Conservation (phyloP, 257 asterid genomes). For the Eucommia ulmoides region DNA sequence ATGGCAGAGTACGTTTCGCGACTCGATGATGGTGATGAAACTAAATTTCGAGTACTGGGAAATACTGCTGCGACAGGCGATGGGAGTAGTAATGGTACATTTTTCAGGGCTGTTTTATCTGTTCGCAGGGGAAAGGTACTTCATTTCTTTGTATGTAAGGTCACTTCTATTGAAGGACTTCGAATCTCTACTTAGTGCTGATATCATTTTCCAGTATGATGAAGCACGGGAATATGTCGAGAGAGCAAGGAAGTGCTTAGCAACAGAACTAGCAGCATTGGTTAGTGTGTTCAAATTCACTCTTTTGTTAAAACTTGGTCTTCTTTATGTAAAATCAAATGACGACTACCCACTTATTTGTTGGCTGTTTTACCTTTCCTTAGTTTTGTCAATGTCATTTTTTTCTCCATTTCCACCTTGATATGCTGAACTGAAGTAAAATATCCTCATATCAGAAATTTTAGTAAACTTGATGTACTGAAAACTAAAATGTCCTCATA, state of each 20-base stretch:
- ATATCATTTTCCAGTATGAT: conserved; percentile 47
- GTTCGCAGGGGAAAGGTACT: conserved; percentile 89
- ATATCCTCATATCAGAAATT: too few species aligned
- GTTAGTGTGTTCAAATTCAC: conserved; percentile 38
- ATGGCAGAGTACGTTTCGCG: conserved; percentile 97
- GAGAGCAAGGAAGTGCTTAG: conserved; percentile 94
- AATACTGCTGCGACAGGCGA: conserved; percentile 92
- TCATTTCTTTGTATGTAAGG: conserved; percentile 7
- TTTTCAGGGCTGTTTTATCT: conserved; percentile 79
- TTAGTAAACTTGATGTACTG: too few species aligned
- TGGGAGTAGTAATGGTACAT: conserved; percentile 92
- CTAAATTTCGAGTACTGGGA: conserved; percentile 80
- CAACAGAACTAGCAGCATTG: conserved; percentile 98
- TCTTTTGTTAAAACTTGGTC: too few species aligned
- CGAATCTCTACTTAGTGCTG: background rate
- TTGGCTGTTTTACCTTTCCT: too few species aligned
- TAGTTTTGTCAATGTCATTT: too few species aligned
- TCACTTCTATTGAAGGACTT: too few species aligned
- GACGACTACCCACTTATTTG: too few species aligned
- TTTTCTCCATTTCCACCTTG: too few species aligned
- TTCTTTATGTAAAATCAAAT: too few species aligned
- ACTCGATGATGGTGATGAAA: conserved; percentile 97
- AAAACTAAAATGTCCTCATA: too few species aligned
- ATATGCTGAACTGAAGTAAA: too few species aligned
- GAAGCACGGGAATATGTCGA: conserved; percentile 94